Base-by-base conservation (phyloP, 345 rosid species). In the Murraya paniculata region DNA sequence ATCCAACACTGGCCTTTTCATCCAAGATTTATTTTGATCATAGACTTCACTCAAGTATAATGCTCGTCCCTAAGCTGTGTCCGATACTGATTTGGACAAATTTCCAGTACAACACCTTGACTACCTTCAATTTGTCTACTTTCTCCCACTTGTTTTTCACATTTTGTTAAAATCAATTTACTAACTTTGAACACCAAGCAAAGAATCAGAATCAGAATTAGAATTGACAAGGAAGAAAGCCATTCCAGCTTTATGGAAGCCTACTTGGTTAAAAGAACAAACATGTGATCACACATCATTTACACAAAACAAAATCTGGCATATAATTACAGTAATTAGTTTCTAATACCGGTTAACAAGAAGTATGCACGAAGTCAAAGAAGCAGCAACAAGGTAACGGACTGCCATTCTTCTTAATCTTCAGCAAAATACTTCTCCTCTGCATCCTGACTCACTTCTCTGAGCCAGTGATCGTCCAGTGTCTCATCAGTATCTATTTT, bases 401-500 rank as follows among this genome's bases (percentile, higher is more conserved):
- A 22, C 25, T 57, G 27, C 31, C 39, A 22, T 21, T 65, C 33
- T 45, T 56, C 38, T 73, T 76, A 82, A 78, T 88, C 97, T 69
- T 85, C 93, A 36, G 85, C 93, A 64, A 96, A 96, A 84, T 94
- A 96, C 85, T 87, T 92, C 57, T 94, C 99, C 84, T 96, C 97
- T 2, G 99, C 99, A 77, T 96, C 98, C 33, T 74, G 87, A 45
- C 86, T 85, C 77, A 86, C 91, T 85, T 96, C 97, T 75, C 87
- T 87, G 64, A 87, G 84, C 99, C 98, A 94, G 73, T 94, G 99
- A 87, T 94, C 99, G 83, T 96, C 99, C 74, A 94, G 88, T 61
- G 91, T 87, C 87, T 86, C 98, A 68, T 96, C 93, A 0, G 87
- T 84, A 58, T 96, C 98, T 77, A 96, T 96, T 87, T 92, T 92